Base-by-base conservation (phyloP, 306 rosid genomes). In the Vicia sativa region DNA sequence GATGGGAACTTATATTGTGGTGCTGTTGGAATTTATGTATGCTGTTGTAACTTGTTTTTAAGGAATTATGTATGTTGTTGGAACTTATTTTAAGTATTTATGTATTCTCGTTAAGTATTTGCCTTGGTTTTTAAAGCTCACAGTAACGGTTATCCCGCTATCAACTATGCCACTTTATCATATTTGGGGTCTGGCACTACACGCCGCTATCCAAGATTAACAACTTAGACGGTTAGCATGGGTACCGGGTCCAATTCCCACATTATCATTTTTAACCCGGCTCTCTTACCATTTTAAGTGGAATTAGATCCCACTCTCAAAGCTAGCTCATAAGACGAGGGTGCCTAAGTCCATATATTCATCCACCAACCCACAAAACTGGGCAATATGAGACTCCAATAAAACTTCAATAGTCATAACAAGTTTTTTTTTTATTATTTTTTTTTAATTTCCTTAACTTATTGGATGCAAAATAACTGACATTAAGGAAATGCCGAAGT, bases 381-480 rank as follows among this genome's bases (percentile, higher is more conserved):
- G 12, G 48, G 14, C 16, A 13, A 43, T 43, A 6, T 12, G 6
- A 6, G 48, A 43, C 48, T 43, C 48, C 48, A 43, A 43, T 13
- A 11, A 15, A n/a, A 43, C 48, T 13, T n/a, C 16, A 43, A 43
- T 13, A 11, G 15, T 12, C 48, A 43, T 12, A 43, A 43, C 4
- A 6, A 43, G 56, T 42, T 23, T 67, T 73, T 73, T 68, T 42
- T 23, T 67, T 73, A 67, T 68, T 54, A 21, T 21, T 21, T 21
- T 21, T n/a, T n/a, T n/a, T n/a, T n/a, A n/a, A 37, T 48, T 48
- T 48, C 54, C 43, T 31, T 60, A 23, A 31, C 21, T 73, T 41
- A 55, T 42, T 34, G 28, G 43, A 44, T 42, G 34, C 31, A 43
- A 56, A 56, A 21, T 31, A 56, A 48, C 59, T 48, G 38, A 42